Evolutionary conservation across 208 protist genomes (phyloP).

Genomic region (Crithidia brevicula): DNA sequence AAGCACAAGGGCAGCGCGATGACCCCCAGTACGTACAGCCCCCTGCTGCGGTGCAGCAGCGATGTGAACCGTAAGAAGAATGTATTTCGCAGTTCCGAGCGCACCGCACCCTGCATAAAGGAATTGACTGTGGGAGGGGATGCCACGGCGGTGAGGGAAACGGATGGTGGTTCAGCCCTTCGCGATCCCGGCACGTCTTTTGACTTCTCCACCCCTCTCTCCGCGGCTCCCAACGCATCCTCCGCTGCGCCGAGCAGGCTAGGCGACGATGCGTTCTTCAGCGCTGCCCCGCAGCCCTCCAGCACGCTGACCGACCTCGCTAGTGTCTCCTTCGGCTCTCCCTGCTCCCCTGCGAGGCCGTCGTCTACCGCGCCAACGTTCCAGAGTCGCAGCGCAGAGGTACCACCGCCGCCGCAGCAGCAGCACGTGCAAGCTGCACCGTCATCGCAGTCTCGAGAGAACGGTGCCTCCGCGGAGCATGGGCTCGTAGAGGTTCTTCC

Average conservation of each 20-base stretch:
- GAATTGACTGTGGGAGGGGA: no score
- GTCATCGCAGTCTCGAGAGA: no score
- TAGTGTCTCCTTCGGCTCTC: not conserved
- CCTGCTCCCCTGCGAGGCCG: not conserved
- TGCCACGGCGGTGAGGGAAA: not conserved
- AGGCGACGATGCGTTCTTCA: not conserved
- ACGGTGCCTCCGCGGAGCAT: no score
- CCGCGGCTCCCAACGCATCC: no score
- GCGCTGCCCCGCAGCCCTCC: not conserved
- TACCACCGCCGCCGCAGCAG: not conserved
- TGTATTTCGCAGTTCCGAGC: no score
- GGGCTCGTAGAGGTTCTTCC: no score
- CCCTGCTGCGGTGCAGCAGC: not conserved
- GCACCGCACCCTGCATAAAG: no score
- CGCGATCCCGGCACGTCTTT: not conserved
- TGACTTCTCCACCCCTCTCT: not conserved
- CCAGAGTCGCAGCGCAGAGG: not conserved
- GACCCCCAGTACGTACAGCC: not conserved
- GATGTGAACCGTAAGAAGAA: no score
- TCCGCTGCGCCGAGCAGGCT: not conserved
- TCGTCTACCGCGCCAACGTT: not conserved
- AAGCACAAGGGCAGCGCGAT: not conserved
- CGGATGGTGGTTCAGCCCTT: not conserved
- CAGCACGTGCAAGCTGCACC: no score
- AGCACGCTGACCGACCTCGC: slow-evolving; percentile 10